Evolutionary conservation across 2,329 filamentous ascomycete genomes (phyloP).

Genomic region (Colletotrichum sansevieriae): DNA sequence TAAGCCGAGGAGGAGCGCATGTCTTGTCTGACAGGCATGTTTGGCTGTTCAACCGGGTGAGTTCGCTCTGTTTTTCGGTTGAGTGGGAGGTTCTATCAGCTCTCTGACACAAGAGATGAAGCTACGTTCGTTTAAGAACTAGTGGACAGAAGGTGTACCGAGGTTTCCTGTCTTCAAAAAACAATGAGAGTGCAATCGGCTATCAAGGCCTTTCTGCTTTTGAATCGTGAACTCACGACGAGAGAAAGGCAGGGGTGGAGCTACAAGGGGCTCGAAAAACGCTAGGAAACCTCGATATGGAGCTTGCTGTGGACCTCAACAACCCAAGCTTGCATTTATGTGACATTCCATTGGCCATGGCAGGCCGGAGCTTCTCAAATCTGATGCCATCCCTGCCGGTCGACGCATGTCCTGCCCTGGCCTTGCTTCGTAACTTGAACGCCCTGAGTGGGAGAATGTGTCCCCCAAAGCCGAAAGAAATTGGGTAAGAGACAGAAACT

Average conservation of each 20-base stretch:
- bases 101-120: not conserved
- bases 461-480: slow-evolving; percentile 23
- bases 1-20: slow-evolving; percentile 15
- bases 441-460: slow-evolving; percentile 33
- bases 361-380: slow-evolving; percentile 35
- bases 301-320: slow-evolving; percentile 35
- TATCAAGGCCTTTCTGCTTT: slow-evolving; percentile 5
- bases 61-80: not conserved
- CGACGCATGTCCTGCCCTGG: slow-evolving; percentile 36
- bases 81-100: not conserved
- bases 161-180: not conserved
- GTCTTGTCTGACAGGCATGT: not conserved
- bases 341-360: slow-evolving; percentile 26
- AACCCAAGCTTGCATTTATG: slow-evolving; percentile 37
- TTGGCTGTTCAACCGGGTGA: not conserved
- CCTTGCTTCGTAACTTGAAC: slow-evolving; percentile 38
- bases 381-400: slow-evolving; percentile 19
- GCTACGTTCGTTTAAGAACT: not conserved
- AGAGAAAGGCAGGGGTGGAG: slow-evolving; percentile 29
- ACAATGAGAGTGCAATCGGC: not conserved
- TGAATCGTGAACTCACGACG: not conserved
- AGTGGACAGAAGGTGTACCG: not conserved
- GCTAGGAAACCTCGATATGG: slow-evolving; percentile 32
- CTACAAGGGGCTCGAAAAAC: slow-evolving; percentile 16
- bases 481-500: slow-evolving; percentile 20